Conservation (phyloP, 75 land plant species). For the Isoetes taiwanensis region DNA sequence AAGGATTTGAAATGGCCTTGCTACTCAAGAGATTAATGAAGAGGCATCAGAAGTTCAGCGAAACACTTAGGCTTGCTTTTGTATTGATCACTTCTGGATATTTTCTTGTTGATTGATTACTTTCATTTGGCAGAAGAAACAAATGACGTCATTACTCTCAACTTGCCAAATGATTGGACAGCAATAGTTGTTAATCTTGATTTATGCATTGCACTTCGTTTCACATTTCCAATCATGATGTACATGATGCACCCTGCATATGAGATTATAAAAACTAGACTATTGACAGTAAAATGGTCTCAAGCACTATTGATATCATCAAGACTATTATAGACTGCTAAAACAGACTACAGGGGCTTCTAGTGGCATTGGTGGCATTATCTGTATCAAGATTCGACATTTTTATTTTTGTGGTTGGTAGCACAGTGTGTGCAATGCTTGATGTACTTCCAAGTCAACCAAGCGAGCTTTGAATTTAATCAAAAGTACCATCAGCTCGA, state of each 20-base stretch:
- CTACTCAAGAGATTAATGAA: constrained; percentile 50
- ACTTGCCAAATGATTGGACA: constrained; percentile 44
- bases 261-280: constrained; percentile 63
- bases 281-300: constrained; percentile 24
- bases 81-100: constrained; percentile 41
- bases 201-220: constrained; percentile 60
- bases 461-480: too few relatives aligned
- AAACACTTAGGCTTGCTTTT: constrained; percentile 39
- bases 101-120: constrained; percentile 75
- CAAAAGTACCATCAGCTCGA: too few relatives aligned
- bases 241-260: constrained; percentile 89
- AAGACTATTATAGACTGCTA: constrained; percentile 34
- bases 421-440: constrained; percentile 88
- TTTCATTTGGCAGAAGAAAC: constrained; percentile 72
- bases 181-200: constrained; percentile 53
- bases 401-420: constrained; percentile 79
- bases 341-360: too few relatives aligned
- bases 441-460: too few relatives aligned
- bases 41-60: constrained; percentile 54
- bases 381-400: constrained; percentile 72
- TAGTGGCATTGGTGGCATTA: constrained; percentile 41
- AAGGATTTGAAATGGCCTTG: constrained; percentile 77
- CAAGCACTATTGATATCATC: constrained; percentile 41
- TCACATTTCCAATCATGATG: constrained; percentile 89
- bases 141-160: constrained; percentile 72